Conservation (phyloP, 2,329 filamentous ascomycete genomes). For the Cordyceps militaris region DNA sequence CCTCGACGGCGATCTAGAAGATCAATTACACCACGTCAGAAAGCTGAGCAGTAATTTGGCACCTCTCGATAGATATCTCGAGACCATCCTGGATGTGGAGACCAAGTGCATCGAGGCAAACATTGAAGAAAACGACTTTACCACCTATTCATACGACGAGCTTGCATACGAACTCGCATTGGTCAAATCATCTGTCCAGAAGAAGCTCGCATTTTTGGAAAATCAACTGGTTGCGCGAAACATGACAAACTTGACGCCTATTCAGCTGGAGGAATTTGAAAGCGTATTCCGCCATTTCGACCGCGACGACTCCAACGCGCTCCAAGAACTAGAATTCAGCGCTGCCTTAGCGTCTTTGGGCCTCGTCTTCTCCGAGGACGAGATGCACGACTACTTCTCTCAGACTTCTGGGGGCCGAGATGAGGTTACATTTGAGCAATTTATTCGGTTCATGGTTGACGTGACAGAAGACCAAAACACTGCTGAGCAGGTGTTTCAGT, state of each 20-base stretch:
- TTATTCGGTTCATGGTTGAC: conserved; percentile 98
- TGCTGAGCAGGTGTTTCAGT: conserved; percentile 96
- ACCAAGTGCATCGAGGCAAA: conserved; percentile 91
- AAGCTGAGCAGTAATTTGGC: conserved; percentile 78
- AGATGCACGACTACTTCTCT: conserved; percentile 94
- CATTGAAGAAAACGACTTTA: conserved; percentile 98
- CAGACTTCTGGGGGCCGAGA: conserved; percentile 74
- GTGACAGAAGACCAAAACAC: conserved; percentile 99
- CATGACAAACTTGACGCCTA: conserved; percentile 98
- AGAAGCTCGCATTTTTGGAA: conserved; percentile 93
- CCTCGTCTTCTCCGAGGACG: conserved; percentile 90
- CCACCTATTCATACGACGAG: conserved; percentile 98
- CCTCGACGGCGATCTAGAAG: conserved; percentile 94
- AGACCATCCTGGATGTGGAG: conserved; percentile 79
- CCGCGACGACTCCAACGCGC: conserved; percentile 79
- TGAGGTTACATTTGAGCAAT: conserved; percentile 93
- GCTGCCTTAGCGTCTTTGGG: conserved; percentile 92
- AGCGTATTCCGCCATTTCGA: conserved; percentile 98
- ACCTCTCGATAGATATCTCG: conserved; percentile 84
- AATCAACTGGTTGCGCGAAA: conserved; percentile 97
- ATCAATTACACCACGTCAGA: conserved; percentile 82
- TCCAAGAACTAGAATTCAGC: conserved; percentile 92
- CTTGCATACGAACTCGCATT: conserved; percentile 87
- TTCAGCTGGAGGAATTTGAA: conserved; percentile 97
- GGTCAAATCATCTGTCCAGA: conserved; percentile 85